Evolutionary conservation across 1,284 basidiomycete species (phyloP).

Genomic region (Mrakiaceae sp.): DNA sequence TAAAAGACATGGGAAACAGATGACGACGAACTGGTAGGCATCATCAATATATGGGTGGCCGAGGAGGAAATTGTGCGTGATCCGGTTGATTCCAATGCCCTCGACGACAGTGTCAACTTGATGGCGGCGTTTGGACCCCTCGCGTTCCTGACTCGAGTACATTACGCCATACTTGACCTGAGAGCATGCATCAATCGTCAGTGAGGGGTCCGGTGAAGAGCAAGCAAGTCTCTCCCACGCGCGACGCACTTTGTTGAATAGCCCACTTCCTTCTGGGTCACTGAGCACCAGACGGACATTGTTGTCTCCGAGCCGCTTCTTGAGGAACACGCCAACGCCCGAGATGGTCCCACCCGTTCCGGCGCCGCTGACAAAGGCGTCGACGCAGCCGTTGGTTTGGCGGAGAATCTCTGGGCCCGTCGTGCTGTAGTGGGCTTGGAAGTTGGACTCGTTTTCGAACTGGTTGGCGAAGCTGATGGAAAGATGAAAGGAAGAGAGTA

Average conservation of each 20-base stretch:
- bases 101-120: constrained; percentile 79
- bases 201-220: neutral
- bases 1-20: neutral
- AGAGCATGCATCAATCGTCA: neutral
- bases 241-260: constrained; percentile 74
- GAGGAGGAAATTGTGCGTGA: constrained; percentile 71
- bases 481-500: neutral
- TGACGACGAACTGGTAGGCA: constrained; percentile 55
- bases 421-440: constrained; percentile 73
- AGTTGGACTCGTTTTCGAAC: constrained; percentile 79
- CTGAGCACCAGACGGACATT: constrained; percentile 63
- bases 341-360: constrained; percentile 93
- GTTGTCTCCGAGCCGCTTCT: constrained; percentile 19
- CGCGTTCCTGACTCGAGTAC: constrained; percentile 81
- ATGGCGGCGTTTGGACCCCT: constrained; percentile 86
- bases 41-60: constrained; percentile 73
- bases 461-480: constrained; percentile 70
- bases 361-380: constrained; percentile 89
- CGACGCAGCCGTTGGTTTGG: constrained; percentile 70
- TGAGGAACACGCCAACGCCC: constrained; percentile 71
- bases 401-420: constrained; percentile 95
- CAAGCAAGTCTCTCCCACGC: neutral
- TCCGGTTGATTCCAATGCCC: constrained; percentile 73
- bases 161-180: constrained; percentile 85
- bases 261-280: constrained; percentile 88